Base-by-base conservation (phyloP, 2,329 filamentous ascomycete species). In the Stachybotrys elegans region DNA sequence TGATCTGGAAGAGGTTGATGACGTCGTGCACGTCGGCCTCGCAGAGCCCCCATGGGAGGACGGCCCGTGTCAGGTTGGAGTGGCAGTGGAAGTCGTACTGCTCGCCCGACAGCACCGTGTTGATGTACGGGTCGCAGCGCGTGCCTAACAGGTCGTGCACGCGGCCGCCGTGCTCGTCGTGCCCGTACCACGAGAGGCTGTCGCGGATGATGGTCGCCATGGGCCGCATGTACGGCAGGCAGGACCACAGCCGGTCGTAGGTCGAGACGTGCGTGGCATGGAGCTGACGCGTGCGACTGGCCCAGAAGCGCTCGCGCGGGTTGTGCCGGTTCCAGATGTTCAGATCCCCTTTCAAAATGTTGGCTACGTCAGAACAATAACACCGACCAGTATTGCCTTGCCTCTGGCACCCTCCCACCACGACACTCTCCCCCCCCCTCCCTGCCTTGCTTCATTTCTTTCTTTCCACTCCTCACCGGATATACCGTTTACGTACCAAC, bases 1-100 rank as follows among this genome's bases (percentile, higher is more conserved):
- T 93, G 6, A 91, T 86, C 61, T 94, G 88, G 59, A 94, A 93
- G 4, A 94, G 72, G 57, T 94, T 94, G 43, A 94, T 73, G 1
- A 94, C 88, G 60, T 94, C 88, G 56, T 94, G 88, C 2, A 93
- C 80, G 57, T 93, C 87, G 22, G 71, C 70, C 63, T 93, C 88
- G 5, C 71, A 75, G 34, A 93, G 61, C 0, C 86, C 86, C 48
- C 73, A 82, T 0, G 83, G 82, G 1, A 83, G 49, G 3, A 93
- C 78, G 0, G 88, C 85, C 4, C 88, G 78, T 2, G 79, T 81
- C 11, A 94, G 75, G 60, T 94, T 94, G 2, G 84, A 88, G 57
- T 92, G 88, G 62, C 88, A 94, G 60, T 93, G 87, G 62, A 79
- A 92, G 61, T 93, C 84, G 59, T 89, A 93, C 23, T 73, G 72